Conservation (phyloP, 2,329 filamentous ascomycete genomes). For the Arthrobotrys musiformis region DNA sequence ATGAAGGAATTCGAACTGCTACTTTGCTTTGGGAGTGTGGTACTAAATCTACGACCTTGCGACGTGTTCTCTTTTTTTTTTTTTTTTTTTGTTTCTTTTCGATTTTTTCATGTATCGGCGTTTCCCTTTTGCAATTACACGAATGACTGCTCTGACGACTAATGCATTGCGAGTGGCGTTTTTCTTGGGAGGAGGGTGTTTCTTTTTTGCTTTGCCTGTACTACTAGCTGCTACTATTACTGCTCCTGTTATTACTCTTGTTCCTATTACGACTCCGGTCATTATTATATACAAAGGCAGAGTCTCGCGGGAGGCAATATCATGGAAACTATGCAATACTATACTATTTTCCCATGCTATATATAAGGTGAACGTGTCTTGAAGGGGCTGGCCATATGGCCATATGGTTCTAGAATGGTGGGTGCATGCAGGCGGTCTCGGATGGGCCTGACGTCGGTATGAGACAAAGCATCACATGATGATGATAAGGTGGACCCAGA, state of each 20-base stretch:
- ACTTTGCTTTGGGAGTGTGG: neutral
- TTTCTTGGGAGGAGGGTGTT: neutral
- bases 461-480: constrained; percentile 39
- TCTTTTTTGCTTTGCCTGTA: constrained; percentile 10
- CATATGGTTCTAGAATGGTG: constrained; percentile 7
- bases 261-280: neutral
- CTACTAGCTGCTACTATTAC: neutral
- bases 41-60: neutral
- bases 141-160: neutral
- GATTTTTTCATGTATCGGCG: neutral
- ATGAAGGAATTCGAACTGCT: neutral
- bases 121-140: neutral
- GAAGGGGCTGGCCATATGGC: neutral
- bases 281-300: constrained; percentile 11
- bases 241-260: neutral
- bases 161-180: constrained; percentile 15
- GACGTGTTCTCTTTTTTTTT: neutral
- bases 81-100: neutral
- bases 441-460: constrained; percentile 30
- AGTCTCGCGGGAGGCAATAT: neutral
- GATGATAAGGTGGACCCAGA: too few relatives aligned
- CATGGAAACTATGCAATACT: neutral
- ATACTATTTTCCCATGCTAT: neutral
- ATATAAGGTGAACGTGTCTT: neutral
- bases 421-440: neutral